These are phyloP conservation scores for Reutealis trisperma DNA, from an alignment of 345 rosid genomes.

Conservation along the genomic window DNA sequence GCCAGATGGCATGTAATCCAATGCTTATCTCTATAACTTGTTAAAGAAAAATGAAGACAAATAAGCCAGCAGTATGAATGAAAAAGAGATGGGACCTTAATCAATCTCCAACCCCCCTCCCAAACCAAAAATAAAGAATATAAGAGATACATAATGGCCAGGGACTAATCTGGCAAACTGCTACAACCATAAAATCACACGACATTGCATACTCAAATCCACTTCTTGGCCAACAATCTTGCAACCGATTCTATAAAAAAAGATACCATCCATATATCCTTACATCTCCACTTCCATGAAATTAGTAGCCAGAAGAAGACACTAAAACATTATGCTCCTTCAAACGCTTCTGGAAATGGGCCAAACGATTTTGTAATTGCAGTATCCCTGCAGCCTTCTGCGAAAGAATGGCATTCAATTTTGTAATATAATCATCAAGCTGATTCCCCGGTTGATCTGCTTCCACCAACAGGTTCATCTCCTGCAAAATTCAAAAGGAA, in stretches of 20 bases:
- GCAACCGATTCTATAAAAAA: background rate
- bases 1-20: constrained; percentile 26
- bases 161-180: constrained; percentile 20
- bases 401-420: constrained; percentile 71
- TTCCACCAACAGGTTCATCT: constrained; percentile 88
- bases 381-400: constrained; percentile 89
- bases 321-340: constrained; percentile 90
- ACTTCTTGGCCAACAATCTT: background rate
- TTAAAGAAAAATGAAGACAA: background rate
- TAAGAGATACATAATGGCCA: constrained; percentile 5
- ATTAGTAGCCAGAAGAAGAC: constrained; percentile 70
- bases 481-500: constrained; percentile 43
- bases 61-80: background rate
- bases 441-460: constrained; percentile 98
- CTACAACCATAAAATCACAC: constrained; percentile 8
- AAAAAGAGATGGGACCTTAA: constrained; percentile 4
- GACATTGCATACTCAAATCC: constrained; percentile 5
- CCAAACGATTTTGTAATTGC: constrained; percentile 77
- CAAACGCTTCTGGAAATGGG: constrained; percentile 81
- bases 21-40: constrained; percentile 22
- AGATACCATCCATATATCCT: background rate
- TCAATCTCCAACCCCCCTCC: constrained; percentile 11
- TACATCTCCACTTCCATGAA: constrained; percentile 5
- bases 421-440: constrained; percentile 71
- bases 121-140: constrained; percentile 19